Evolutionary conservation across 129 eudicot genomes (phyloP), one percentile per base, ranked within the genome.

Genomic region (Deinandra increscens): DNA sequence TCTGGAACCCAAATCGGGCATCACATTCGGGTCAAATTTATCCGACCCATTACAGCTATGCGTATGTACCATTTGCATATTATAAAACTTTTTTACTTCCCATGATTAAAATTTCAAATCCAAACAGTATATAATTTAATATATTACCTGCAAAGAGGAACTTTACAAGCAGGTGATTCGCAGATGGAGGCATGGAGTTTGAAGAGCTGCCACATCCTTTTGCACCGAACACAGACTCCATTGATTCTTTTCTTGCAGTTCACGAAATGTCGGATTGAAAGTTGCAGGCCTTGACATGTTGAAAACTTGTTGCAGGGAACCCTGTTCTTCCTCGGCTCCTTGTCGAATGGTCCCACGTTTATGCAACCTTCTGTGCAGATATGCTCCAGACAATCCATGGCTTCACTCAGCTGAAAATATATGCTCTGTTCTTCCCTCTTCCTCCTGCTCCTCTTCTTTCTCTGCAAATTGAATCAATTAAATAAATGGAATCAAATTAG

Each of bases 81-180:
- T 0, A 11, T 5, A 3, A 1, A 36, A 36, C 39, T 36, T 36
- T 36, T 5, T 36, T 0, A 36, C 39, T 36, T 36, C n/a, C n/a
- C 7, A 36, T 36, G 6, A 7, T 36, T 36, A 36, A 36, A 36
- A 7, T 4, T 2, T 36, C 39, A 36, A 3, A 36, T 36, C 7
- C 6, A 36, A 4, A 4, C 39, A n/a, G 17, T 1, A 23, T 15
- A 11, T 55, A 18, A 5, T 1, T n/a, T n/a, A n/a, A n/a, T n/a
- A n/a, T n/a, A n/a, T 69, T 84, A 92, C 98, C 98, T 92, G 98
- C 98, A 92, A 13, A 92, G 78, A 22, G 98, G 98, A 72, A 92
- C 96, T 75, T 66, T 82, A 85, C 98, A 92, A 59, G 59, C 98
- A 20, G 88, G 76, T 44, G 75, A 82, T 2, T 89, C 95, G 51